Percentiles rank a stretch among this genome's conserved stretches.
Conservation (phyloP, 2,329 filamentous ascomycete genomes). For the Leptosphaerulina australis region DNA sequence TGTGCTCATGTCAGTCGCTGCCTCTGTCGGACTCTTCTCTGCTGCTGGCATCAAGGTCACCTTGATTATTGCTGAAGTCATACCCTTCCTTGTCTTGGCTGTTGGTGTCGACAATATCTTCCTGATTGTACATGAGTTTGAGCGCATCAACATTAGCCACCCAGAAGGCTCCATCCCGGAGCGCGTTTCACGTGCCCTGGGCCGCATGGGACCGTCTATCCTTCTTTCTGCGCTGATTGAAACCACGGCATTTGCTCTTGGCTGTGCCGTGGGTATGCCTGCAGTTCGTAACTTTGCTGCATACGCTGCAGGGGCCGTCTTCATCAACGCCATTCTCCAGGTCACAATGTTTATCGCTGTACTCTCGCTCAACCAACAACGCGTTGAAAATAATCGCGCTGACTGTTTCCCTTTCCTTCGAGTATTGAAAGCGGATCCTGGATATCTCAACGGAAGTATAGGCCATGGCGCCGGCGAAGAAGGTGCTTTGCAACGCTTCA, state of each 20-base stretch:
- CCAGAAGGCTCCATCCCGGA: slow-evolving; percentile 87
- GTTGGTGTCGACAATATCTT: slow-evolving; percentile 99
- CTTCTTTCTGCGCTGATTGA: slow-evolving; percentile 94
- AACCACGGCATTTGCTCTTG: slow-evolving; percentile 89
- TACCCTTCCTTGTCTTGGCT: slow-evolving; percentile 93
- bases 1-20: slow-evolving; percentile 95
- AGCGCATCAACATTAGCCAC: slow-evolving; percentile 89
- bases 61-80: slow-evolving; percentile 96
- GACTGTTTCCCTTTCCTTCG: slow-evolving; percentile 92
- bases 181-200: slow-evolving; percentile 84
- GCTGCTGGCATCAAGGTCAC: slow-evolving; percentile 92
- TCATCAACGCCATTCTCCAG: slow-evolving; percentile 96
- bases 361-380: slow-evolving; percentile 84
- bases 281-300: slow-evolving; percentile 96
- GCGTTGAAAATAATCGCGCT: slow-evolving; percentile 85
- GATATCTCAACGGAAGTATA: slow-evolving; percentile 67
- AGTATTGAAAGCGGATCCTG: slow-evolving; percentile 73
- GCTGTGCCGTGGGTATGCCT: slow-evolving; percentile 95
- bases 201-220: slow-evolving; percentile 95
- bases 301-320: slow-evolving; percentile 92
- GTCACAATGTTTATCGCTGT: slow-evolving; percentile 97
- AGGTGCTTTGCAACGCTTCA: slow-evolving; percentile 81
- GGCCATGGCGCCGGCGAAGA: slow-evolving; percentile 82
- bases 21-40: slow-evolving; percentile 93
- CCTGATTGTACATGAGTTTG: slow-evolving; percentile 96